phyloP scores from a whole-genome alignment of 208 protist genomes.

The Trypanosoma boissoni region DNA sequence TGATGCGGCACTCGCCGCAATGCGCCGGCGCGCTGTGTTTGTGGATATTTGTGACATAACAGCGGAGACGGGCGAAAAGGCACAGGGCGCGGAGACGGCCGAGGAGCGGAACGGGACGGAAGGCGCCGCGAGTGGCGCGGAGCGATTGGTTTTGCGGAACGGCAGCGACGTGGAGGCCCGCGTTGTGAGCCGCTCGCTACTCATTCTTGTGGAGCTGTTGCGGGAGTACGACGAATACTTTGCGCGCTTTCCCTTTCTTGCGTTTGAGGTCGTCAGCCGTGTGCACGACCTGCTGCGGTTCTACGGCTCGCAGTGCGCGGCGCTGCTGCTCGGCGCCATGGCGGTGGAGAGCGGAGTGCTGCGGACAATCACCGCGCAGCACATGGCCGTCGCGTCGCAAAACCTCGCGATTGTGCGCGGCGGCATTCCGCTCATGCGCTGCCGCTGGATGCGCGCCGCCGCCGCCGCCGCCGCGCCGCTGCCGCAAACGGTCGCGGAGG shows the following conservation, averaged over 20 bases:
- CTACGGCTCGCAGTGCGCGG: constrained; percentile 70
- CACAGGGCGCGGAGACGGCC: constrained; percentile 18
- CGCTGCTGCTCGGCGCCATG: constrained; percentile 75
- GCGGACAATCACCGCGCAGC: constrained; percentile 72
- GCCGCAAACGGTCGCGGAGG: constrained; percentile 49
- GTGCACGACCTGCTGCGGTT: constrained; percentile 77
- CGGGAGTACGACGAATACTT: constrained; percentile 74
- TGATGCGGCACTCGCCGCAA: constrained; percentile 20
- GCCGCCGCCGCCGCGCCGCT: constrained; percentile 22
- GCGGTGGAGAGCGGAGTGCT: constrained; percentile 78
- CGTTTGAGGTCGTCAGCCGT: constrained; percentile 68
- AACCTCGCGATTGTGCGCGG: constrained; percentile 68
- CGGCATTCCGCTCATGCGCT: constrained; percentile 60
- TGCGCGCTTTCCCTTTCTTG: constrained; percentile 74
- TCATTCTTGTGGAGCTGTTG: constrained; percentile 75
- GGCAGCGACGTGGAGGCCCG: constrained; percentile 44
- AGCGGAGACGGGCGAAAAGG: neutral
- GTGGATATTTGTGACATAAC: constrained; percentile 1
- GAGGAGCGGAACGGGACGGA: too few species aligned
- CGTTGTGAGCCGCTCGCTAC: constrained; percentile 62
- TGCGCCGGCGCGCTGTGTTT: constrained; percentile 15
- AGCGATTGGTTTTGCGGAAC: too few species aligned
- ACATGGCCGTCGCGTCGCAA: constrained; percentile 87
- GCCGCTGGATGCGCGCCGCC: constrained; percentile 26
- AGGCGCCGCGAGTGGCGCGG: too few species aligned